Percentiles rank a stretch among this genome's conserved stretches.
These are phyloP conservation scores for Coffea humblotiana DNA, from an alignment of 305 asterid species.

Conservation along the genomic window DNA sequence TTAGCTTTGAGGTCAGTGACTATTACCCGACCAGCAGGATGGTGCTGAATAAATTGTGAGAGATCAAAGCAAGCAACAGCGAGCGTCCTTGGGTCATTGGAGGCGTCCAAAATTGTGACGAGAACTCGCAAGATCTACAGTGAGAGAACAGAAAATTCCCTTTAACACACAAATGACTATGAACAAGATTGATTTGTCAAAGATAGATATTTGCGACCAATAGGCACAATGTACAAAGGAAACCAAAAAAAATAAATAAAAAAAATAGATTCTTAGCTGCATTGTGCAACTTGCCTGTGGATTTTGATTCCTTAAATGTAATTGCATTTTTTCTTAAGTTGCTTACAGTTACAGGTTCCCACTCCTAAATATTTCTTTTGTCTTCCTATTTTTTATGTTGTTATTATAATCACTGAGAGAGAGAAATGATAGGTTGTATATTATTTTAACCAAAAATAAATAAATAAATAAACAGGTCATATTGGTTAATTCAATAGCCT, in stretches of 20 bases:
- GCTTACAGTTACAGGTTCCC: too few relatives aligned
- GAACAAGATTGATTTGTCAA: background rate
- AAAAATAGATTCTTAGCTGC: background rate
- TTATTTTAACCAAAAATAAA: too few relatives aligned
- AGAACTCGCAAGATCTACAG: constrained; percentile 82
- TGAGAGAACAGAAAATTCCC: background rate
- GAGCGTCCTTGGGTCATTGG: constrained; percentile 75
- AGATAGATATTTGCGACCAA: background rate
- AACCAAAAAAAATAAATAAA: background rate
- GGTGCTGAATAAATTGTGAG: constrained; percentile 86
- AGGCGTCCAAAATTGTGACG: constrained; percentile 81
- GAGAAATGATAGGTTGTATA: too few relatives aligned
- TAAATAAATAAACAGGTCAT: too few relatives aligned
- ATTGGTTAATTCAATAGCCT: too few relatives aligned
- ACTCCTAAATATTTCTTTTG: too few relatives aligned
- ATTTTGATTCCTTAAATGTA: background rate
- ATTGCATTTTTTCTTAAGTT: too few relatives aligned
- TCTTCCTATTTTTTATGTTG: too few relatives aligned
- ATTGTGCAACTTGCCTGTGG: background rate
- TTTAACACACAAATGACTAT: background rate
- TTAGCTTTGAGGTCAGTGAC: constrained; percentile 90
- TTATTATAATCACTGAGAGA: too few relatives aligned
- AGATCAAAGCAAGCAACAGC: constrained; percentile 94
- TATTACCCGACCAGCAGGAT: constrained; percentile 87
- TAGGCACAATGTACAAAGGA: background rate